Conservation (phyloP, 2,329 filamentous ascomycete genomes). For the Blastomyces parvus region DNA sequence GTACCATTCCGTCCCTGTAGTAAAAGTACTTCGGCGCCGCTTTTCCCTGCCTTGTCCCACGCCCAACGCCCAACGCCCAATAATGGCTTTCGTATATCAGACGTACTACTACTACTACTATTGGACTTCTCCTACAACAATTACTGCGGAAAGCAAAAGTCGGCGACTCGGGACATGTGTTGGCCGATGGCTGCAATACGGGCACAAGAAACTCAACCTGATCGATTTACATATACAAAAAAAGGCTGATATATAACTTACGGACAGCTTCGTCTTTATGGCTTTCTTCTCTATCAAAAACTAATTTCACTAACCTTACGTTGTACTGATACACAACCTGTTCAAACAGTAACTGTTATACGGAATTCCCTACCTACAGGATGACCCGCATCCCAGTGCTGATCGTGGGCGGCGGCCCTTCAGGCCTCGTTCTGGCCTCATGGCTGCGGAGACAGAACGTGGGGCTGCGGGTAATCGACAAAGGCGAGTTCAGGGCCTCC, state of each 20-base stretch:
- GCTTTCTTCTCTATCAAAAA: not conserved
- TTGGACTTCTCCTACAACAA: too few relatives aligned
- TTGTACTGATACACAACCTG: not conserved
- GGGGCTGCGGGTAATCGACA: slow-evolving; percentile 42
- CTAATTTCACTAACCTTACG: not conserved
- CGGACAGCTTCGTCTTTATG: not conserved
- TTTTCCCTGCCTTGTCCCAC: too few relatives aligned
- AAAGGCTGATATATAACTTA: not conserved
- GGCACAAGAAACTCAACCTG: not conserved
- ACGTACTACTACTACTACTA: too few relatives aligned
- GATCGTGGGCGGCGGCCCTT: slow-evolving; percentile 40
- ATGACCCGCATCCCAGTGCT: slow-evolving; percentile 24
- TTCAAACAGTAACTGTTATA: not conserved
- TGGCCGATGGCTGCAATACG: not conserved
- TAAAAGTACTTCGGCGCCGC: too few relatives aligned
- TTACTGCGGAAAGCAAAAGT: not conserved
- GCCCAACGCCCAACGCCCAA: too few relatives aligned
- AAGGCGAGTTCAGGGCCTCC: slow-evolving; percentile 28
- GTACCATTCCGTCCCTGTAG: too few relatives aligned
- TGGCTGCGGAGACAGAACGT: slow-evolving; percentile 41
- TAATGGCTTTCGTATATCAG: too few relatives aligned
- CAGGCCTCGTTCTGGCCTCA: slow-evolving; percentile 37
- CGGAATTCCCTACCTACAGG: too few relatives aligned
- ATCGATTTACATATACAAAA: not conserved
- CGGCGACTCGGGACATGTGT: not conserved